Evolutionary conservation across 805 yeast genomes (phyloP).

Genomic region (Candida patagonica): DNA sequence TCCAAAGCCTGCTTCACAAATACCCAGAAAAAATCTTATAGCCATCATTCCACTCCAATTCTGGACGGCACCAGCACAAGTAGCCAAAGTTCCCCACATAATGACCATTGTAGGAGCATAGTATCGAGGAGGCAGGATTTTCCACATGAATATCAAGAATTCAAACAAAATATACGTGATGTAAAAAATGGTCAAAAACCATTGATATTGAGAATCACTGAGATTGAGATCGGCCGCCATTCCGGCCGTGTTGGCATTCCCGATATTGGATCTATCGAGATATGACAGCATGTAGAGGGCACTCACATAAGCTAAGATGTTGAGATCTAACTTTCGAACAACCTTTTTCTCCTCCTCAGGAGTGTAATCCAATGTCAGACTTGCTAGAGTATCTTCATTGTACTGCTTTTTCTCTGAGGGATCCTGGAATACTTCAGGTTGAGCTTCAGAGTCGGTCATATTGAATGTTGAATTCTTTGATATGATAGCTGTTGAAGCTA

Average conservation of each 20-base stretch:
- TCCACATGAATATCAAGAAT: constrained; percentile 38
- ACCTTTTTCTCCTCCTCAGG: constrained; percentile 17
- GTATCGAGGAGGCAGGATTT: constrained; percentile 36
- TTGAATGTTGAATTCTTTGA: no score
- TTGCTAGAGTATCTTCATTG: no score
- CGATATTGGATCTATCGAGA: constrained; percentile 45
- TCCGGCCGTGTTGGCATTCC: constrained; percentile 46
- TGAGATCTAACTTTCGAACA: constrained; percentile 33
- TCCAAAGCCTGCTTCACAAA: constrained; percentile 26
- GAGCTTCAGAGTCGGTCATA: no score
- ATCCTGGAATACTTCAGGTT: no score
- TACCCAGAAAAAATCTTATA: constrained; percentile 38
- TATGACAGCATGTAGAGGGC: constrained; percentile 40
- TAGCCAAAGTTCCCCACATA: constrained; percentile 41
- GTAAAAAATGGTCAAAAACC: constrained; percentile 38
- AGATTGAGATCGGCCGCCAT: constrained; percentile 36
- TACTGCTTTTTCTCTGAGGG: no score
- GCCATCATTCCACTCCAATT: constrained; percentile 36
- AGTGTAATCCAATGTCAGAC: constrained; percentile 11
- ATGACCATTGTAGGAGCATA: constrained; percentile 41
- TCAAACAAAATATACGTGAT: constrained; percentile 42
- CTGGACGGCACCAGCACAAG: constrained; percentile 40
- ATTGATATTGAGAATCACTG: constrained; percentile 35
- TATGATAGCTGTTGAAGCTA: no score
- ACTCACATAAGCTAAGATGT: constrained; percentile 39